Evolutionary conservation across 306 rosid genomes (phyloP), one percentile per base, ranked within the genome.

Genomic region (Chamaecrista fasciculata): DNA sequence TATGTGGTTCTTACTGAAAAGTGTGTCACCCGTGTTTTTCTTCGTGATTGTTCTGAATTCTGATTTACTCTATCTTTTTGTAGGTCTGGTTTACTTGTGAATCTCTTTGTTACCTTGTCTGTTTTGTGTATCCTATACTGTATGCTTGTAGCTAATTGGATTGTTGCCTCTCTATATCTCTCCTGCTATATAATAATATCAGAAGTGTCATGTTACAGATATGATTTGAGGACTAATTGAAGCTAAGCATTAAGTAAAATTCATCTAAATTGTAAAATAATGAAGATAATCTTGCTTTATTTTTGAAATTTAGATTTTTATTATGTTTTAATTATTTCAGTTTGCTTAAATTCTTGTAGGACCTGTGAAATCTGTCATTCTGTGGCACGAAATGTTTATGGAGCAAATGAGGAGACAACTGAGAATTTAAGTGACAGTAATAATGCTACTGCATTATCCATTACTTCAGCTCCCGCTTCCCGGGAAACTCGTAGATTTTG

Each of bases 291-390:
- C 26, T 67, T 24, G 59, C 55, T 58, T 47, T 1, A 39, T 56
- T 56, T 18, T 34, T 51, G 44, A 25, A 69, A 31, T 52, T 52
- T 60, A 40, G 48, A n/a, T n/a, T n/a, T n/a, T n/a, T 6, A 56
- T 25, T 28, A 4, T 40, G 15, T 55, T 33, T 39, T 62, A 47
- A 65, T 16, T 4, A 28, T 44, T 57, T 47, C 44, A 31, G 56
- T 78, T 49, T 20, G 67, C 69, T 77, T 67, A 34, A 57, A 36
- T 70, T 77, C 70, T 37, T 26, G 39, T 46, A 91, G 99, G 92
- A 94, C 95, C 20, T 94, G 99, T 33, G 99, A 94, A 85, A 94
- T 91, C 60, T 94, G 99, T 21, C 92, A 89, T 64, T 81, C 96
- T 16, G 55, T 85, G 21, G 99, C 97, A 4, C 89, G 83, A 25